These are phyloP conservation scores for Fennellomyces sp. DNA, from an alignment of 371 early-diverging fungal genomes.

Conservation along the genomic window DNA sequence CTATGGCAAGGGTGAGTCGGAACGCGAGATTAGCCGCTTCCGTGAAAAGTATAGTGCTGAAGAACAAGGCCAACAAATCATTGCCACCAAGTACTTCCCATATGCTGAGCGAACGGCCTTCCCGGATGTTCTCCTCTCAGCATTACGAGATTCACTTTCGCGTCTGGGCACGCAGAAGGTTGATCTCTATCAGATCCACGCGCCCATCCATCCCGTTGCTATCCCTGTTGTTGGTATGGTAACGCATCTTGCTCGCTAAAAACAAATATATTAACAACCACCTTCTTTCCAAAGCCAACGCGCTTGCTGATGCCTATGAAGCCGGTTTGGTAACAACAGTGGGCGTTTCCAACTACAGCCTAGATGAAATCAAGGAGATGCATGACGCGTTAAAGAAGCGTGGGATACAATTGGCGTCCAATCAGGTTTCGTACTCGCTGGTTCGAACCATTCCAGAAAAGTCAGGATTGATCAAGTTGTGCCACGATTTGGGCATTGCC, in stretches of 20 bases:
- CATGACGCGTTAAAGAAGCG: constrained; percentile 52
- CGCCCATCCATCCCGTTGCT: no score
- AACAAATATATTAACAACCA: background rate
- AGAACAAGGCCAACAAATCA: constrained; percentile 26
- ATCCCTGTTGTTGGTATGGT: constrained; percentile 41
- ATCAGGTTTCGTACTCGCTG: constrained; percentile 57
- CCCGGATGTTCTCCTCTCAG: constrained; percentile 46
- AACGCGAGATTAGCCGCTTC: constrained; percentile 45
- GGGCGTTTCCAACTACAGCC: constrained; percentile 71
- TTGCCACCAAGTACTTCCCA: constrained; percentile 61
- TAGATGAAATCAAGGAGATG: constrained; percentile 49
- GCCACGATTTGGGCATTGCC: constrained; percentile 63
- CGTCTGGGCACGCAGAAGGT: constrained; percentile 56
- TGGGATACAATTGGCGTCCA: constrained; percentile 55
- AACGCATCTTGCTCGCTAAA: background rate
- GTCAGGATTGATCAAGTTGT: constrained; percentile 50
- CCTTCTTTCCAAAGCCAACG: constrained; percentile 29
- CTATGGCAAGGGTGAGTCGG: constrained; percentile 61
- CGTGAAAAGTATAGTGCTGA: constrained; percentile 24
- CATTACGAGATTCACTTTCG: constrained; percentile 55
- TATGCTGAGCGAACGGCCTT: constrained; percentile 35
- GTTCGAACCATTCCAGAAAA: constrained; percentile 54
- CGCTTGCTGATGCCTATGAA: constrained; percentile 56
- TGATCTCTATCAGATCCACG: constrained; percentile 77
- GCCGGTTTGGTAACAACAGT: constrained; percentile 63